Evolutionary conservation across 805 yeast species (phyloP).

Genomic region (Monosporozyma servazzii): DNA sequence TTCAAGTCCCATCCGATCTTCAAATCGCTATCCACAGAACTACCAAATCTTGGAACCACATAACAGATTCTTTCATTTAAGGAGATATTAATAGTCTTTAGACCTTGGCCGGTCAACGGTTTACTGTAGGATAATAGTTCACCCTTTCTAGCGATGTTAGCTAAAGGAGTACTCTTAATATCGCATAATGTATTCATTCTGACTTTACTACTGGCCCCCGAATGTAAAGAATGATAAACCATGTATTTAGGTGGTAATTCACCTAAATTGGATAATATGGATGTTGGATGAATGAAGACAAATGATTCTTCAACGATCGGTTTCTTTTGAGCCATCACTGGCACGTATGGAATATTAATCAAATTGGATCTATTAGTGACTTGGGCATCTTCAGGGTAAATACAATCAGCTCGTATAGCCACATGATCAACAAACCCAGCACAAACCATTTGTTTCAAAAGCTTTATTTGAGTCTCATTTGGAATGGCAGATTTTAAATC

Average conservation of each 20-base stretch:
- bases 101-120: constrained; percentile 76
- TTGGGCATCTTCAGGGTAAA: constrained; percentile 51
- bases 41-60: constrained; percentile 86
- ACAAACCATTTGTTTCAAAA: constrained; percentile 83
- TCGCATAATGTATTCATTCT: constrained; percentile 74
- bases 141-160: constrained; percentile 67
- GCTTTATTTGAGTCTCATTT: constrained; percentile 53
- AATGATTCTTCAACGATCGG: constrained; percentile 39
- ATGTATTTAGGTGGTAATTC: constrained; percentile 70
- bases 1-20: constrained; percentile 90
- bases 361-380: constrained; percentile 50
- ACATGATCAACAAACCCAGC: constrained; percentile 90
- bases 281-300: constrained; percentile 75
- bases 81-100: constrained; percentile 63
- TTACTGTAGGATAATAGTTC: constrained; percentile 76
- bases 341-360: constrained; percentile 54
- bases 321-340: constrained; percentile 37
- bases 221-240: constrained; percentile 60
- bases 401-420: constrained; percentile 71
- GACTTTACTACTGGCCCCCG: constrained; percentile 40
- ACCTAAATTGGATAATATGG: constrained; percentile 53
- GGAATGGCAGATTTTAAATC: constrained; percentile 60
- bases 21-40: constrained; percentile 63
- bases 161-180: constrained; percentile 61
- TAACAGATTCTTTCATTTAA: constrained; percentile 73